A percentile compares a stretch with the other conserved stretches of the same genome.
phyloP scores from a whole-genome alignment of 805 yeast genomes.

The Ogataea glucozyma region DNA sequence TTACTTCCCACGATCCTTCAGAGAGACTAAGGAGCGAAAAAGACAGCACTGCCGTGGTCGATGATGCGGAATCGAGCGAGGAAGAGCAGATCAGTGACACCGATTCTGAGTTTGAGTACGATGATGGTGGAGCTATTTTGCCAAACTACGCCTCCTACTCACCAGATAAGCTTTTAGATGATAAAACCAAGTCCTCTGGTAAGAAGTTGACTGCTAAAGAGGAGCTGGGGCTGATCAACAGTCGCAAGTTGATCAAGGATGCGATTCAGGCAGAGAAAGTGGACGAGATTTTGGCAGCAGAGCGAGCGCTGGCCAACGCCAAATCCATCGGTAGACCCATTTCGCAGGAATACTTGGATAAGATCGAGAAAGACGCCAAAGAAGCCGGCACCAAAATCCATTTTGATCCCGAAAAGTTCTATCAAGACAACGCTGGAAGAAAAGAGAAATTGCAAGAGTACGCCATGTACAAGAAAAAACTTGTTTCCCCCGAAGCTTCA shows the following conservation, averaged over 20 bases:
- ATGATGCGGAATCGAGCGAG: slow-evolving; percentile 39
- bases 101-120: slow-evolving; percentile 59
- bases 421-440: slow-evolving; percentile 50
- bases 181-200: slow-evolving; percentile 6
- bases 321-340: slow-evolving; percentile 39
- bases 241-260: slow-evolving; percentile 41
- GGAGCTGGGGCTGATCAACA: slow-evolving; percentile 25
- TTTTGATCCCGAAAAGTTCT: slow-evolving; percentile 45
- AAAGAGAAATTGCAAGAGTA: slow-evolving; percentile 56
- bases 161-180: slow-evolving; percentile 13
- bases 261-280: slow-evolving; percentile 49
- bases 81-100: slow-evolving; percentile 64
- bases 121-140: slow-evolving; percentile 58
- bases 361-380: slow-evolving; percentile 34
- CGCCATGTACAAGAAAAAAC: slow-evolving; percentile 56
- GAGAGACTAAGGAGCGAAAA: slow-evolving; percentile 46
- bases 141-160: slow-evolving; percentile 52
- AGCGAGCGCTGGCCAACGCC: slow-evolving; percentile 61
- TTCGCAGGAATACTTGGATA: slow-evolving; percentile 33
- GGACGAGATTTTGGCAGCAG: slow-evolving; percentile 58
- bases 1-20: slow-evolving; percentile 73
- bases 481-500: slow-evolving; percentile 56
- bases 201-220: slow-evolving; percentile 21
- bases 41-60: slow-evolving; percentile 19
- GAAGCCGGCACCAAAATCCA: slow-evolving; percentile 45